Base-by-base conservation (phyloP, 2,329 filamentous ascomycete genomes). In the Claviceps pusilla region DNA sequence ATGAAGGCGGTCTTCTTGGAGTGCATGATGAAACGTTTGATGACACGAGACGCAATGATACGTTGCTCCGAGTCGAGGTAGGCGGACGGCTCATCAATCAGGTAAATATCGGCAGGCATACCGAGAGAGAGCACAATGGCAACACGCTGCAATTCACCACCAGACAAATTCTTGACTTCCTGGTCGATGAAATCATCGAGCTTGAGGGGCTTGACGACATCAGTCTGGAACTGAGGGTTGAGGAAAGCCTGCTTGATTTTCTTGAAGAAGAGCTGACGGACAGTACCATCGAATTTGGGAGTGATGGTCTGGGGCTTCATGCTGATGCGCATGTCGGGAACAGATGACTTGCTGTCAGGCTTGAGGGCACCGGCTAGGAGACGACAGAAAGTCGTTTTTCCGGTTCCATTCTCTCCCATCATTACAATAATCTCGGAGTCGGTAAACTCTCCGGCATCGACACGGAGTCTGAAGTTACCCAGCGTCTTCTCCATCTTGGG, bases 241-340 rank as follows among this genome's bases (percentile, higher is more conserved):
- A 98, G 71, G 81, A 98, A 98, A 42, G 91, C 84, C 58, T 89
- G 84, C 79, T 95, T 95, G 73, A 98, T 98, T 76, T 93, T 91
- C 84, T 98, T 98, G 83, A 97, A 95, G 79, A 98, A 97, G 51
- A 98, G 80, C 71, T 96, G 89, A 59, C 93, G 89, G 56, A 98
- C 93, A 43, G 91, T 98, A 59, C 94, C 93, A 61, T 90, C 85
- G 68, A 95, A 98, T 73, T 96, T 98, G 67, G 93, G 93, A 2
- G 90, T 98, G 66, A 98, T 98, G 65, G 94, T 98, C 76, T 98
- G 93, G 24, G 94, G 94, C 79, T 98, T 98, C 89, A 97, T 94
- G 76, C 85, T 90, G 69, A 98, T 95, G 75, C 87, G 89, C 90
- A 98, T 95, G 62, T 87, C 82, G 16, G 93, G 93, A 16, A 98